phyloP scores from a whole-genome alignment of 257 asterid genomes.

The Galeopsis tetrahit region DNA sequence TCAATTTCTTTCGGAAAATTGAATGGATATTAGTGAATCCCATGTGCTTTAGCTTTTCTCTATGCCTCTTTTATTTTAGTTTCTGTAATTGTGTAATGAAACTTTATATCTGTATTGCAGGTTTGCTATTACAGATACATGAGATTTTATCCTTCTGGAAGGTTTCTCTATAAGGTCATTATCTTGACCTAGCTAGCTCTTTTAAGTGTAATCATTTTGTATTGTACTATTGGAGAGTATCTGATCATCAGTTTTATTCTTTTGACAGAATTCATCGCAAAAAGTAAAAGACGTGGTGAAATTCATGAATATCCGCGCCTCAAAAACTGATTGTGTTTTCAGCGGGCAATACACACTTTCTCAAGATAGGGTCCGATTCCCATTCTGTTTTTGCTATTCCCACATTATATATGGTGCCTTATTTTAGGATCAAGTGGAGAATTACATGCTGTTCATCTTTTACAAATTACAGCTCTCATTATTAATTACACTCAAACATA shows the following conservation, averaged over 20 bases:
- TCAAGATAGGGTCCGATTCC: conserved; percentile 73
- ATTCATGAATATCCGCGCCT: conserved; percentile 74
- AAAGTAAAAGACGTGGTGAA: conserved; percentile 82
- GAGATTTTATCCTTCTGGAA: conserved; percentile 94
- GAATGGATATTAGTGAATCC: neutral
- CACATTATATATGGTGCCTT: conserved; percentile 3
- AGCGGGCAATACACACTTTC: conserved; percentile 82
- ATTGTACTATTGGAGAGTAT: conserved; percentile 7
- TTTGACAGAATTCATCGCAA: conserved; percentile 77
- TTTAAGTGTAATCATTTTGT: conserved; percentile 1
- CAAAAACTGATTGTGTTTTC: conserved; percentile 66
- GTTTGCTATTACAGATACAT: conserved; percentile 94
- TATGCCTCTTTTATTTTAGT: neutral
- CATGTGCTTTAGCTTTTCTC: neutral
- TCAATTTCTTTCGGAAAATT: neutral
- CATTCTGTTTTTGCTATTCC: conserved; percentile 2
- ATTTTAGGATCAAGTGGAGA: neutral
- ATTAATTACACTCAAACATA: neutral
- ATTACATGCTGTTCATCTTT: conserved; percentile 14
- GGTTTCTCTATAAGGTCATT: conserved; percentile 86
- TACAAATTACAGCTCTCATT: neutral
- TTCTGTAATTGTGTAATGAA: conserved; percentile 2
- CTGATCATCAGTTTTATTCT: conserved; percentile 21
- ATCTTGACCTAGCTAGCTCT: conserved; percentile 16
- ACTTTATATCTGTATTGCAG: conserved; percentile 48